Evolutionary conservation across 805 yeast genomes (phyloP).

Genomic region (Starmerella vaccinii): DNA sequence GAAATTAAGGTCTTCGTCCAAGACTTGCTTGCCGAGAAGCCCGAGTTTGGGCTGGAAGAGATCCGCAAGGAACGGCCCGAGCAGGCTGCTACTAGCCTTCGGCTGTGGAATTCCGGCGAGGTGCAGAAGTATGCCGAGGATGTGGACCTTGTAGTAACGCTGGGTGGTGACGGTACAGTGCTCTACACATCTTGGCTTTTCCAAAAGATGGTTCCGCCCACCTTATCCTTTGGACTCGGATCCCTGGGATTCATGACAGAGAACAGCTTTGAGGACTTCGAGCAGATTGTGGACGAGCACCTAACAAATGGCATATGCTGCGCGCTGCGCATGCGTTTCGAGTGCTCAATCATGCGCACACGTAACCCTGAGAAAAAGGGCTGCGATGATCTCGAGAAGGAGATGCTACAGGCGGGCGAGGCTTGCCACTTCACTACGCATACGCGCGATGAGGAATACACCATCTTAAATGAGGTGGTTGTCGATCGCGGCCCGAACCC

Average conservation of each 20-base stretch:
- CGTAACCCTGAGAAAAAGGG: conserved; percentile 27
- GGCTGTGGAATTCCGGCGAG: conserved; percentile 60
- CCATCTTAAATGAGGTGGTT: conserved; percentile 80
- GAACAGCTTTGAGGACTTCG: conserved; percentile 66
- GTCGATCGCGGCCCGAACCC: conserved; percentile 93
- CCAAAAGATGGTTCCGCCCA: conserved; percentile 81
- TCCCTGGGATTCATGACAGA: conserved; percentile 87
- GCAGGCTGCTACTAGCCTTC: conserved; percentile 37
- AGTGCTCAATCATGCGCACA: conserved; percentile 51
- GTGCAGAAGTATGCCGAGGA: conserved; percentile 34
- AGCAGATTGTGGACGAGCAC: conserved; percentile 46
- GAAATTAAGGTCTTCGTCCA: conserved; percentile 59
- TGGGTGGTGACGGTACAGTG: conserved; percentile 98
- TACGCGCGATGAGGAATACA: conserved; percentile 34
- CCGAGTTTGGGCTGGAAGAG: conserved; percentile 51
- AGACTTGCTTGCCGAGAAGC: conserved; percentile 48
- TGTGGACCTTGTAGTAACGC: conserved; percentile 70
- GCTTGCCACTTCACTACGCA: conserved; percentile 17
- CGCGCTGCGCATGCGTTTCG: conserved; percentile 76
- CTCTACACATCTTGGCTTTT: conserved; percentile 78
- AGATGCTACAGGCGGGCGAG: conserved; percentile 36
- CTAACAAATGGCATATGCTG: conserved; percentile 63
- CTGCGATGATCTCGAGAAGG: conserved; percentile 31
- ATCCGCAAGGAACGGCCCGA: conserved; percentile 41
- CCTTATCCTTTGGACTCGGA: conserved; percentile 78